These are phyloP conservation scores for Krasilnikovozyma curviuscula DNA, from an alignment of 768 basidiomycete genomes.

Conservation along the genomic window DNA sequence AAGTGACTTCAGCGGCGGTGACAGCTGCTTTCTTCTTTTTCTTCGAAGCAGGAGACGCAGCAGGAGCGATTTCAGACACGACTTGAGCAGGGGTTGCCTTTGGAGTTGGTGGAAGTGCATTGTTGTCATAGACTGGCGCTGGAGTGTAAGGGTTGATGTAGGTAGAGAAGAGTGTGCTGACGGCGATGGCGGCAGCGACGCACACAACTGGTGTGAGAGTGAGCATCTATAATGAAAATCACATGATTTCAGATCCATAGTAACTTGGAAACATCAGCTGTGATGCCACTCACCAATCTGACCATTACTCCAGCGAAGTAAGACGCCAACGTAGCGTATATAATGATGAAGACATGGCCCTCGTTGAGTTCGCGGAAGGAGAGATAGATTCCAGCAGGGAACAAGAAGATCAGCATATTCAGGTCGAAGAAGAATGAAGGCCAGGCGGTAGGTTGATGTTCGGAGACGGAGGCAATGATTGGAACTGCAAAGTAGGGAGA, in stretches of 20 bases:
- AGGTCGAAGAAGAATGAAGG: constrained; percentile 99
- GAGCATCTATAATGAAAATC: constrained; percentile 45
- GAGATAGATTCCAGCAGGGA: constrained; percentile 85
- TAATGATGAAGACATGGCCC: constrained; percentile 95
- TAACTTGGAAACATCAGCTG: too few species aligned
- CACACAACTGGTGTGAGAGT: constrained; percentile 94
- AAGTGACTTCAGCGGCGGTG: neutral
- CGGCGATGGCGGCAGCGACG: constrained; percentile 72
- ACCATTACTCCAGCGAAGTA: constrained; percentile 98
- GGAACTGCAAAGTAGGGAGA: constrained; percentile 35
- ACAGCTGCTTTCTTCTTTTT: neutral
- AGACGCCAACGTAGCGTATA: constrained; percentile 84
- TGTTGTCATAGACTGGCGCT: constrained; percentile 12
- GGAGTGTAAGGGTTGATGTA: constrained; percentile 76
- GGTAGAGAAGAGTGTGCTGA: constrained; percentile 69
- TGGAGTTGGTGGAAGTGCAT: constrained; percentile 37
- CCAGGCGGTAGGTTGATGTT: constrained; percentile 99
- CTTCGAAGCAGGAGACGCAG: constrained; percentile 17
- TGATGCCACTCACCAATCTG: constrained; percentile 31
- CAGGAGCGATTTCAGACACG: constrained; percentile 32
- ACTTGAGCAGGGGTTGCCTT: constrained; percentile 35
- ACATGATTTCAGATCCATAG: too few species aligned
- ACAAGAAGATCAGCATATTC: constrained; percentile 88
- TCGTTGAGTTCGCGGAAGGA: constrained; percentile 89
- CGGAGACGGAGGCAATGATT: constrained; percentile 95